A percentile compares a stretch with the other conserved stretches of the same genome.
These are phyloP conservation scores for Malassezia psittaci DNA, from an alignment of 1,284 basidiomycete species.

Conservation along the genomic window DNA sequence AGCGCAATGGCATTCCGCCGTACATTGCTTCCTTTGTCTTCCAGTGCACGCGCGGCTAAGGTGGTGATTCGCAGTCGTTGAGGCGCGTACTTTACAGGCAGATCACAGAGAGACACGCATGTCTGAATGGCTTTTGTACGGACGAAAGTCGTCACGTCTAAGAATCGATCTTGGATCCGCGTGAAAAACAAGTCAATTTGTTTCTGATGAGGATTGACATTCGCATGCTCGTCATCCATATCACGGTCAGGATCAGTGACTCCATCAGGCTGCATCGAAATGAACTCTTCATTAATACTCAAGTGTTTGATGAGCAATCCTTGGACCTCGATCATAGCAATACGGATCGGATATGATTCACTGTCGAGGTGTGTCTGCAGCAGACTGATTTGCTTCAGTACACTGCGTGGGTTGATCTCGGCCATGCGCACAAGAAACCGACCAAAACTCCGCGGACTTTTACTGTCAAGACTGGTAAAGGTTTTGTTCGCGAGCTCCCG, in stretches of 20 bases:
- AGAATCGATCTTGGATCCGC: conserved; percentile 70
- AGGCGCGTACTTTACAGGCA: conserved; percentile 74
- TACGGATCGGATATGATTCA: conserved; percentile 94
- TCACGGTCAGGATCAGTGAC: conserved; percentile 18
- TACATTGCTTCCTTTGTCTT: conserved; percentile 82
- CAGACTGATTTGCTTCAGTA: conserved; percentile 80
- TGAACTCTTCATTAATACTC: conserved; percentile 25
- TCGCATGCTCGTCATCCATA: conserved; percentile 30
- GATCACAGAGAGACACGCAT: conserved; percentile 59
- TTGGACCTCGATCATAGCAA: conserved; percentile 45
- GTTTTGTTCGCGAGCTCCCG: conserved; percentile 68
- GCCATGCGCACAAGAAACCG: conserved; percentile 73
- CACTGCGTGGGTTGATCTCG: conserved; percentile 70
- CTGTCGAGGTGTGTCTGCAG: conserved; percentile 78
- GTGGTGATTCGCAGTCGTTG: conserved; percentile 68
- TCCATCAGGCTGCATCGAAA: neutral
- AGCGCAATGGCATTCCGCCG: conserved; percentile 73
- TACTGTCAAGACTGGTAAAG: conserved; percentile 72
- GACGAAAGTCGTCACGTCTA: conserved; percentile 84
- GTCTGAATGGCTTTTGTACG: conserved; percentile 75
- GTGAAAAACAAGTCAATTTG: conserved; percentile 75
- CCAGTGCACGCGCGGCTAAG: conserved; percentile 66
- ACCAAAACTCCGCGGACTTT: conserved; percentile 75
- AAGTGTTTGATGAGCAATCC: conserved; percentile 49
- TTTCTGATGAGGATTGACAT: conserved; percentile 58